A percentile compares a stretch with the other conserved stretches of the same genome.
Conservation (phyloP, 2,329 filamentous ascomycete genomes). For the Cladophialophora carrionii region DNA sequence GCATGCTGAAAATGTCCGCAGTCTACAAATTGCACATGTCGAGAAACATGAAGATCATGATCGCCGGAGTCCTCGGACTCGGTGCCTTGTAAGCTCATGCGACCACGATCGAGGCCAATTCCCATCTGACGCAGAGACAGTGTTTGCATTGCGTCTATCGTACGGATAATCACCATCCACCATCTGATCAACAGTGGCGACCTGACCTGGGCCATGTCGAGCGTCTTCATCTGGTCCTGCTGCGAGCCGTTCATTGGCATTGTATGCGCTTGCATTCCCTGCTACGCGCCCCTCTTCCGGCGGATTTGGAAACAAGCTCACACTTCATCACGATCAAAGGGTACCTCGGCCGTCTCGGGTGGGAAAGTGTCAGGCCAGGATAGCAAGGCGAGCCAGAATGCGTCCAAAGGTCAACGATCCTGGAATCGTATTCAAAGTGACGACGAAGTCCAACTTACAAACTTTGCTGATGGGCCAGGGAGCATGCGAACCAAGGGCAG, state of each 20-base stretch:
- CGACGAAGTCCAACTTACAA: conserved; percentile 14
- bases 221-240: conserved; percentile 20
- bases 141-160: conserved; percentile 16
- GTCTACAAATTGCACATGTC: conserved; percentile 15
- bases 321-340: too few species aligned
- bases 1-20: conserved; percentile 12
- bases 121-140: not conserved
- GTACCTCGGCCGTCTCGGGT: too few species aligned
- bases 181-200: conserved; percentile 14
- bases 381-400: too few species aligned
- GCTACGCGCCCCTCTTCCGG: conserved; percentile 17
- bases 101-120: not conserved
- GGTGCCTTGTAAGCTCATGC: conserved; percentile 11
- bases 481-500: conserved; percentile 17
- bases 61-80: conserved; percentile 14
- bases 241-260: conserved; percentile 19
- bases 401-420: too few species aligned
- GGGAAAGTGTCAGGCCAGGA: too few species aligned
- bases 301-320: conserved; percentile 10
- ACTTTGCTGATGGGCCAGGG: conserved; percentile 8
- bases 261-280: conserved; percentile 18
- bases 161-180: conserved; percentile 16
- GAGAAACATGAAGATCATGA: conserved; percentile 14
- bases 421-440: not conserved
- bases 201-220: conserved; percentile 18